Evolutionary conservation across 2,329 filamentous ascomycete genomes (phyloP).

Genomic region (Trichoderma breve): DNA sequence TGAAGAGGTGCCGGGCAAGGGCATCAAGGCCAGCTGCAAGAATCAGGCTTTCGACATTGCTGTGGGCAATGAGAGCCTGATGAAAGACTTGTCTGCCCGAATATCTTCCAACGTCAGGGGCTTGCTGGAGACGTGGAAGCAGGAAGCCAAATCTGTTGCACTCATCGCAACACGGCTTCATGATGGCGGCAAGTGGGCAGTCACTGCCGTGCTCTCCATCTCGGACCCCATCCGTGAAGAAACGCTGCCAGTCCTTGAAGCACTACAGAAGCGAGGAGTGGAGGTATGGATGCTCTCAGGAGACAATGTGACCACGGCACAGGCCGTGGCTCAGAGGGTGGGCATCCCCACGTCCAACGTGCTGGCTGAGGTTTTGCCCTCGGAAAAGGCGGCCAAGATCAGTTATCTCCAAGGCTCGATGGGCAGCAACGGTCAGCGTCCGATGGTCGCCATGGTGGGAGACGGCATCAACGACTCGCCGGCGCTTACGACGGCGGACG

Average conservation of each 20-base stretch:
- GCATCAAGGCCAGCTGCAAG: constrained; percentile 59
- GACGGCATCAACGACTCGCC: constrained; percentile 90
- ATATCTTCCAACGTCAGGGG: constrained; percentile 37
- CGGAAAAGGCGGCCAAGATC: constrained; percentile 75
- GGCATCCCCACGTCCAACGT: constrained; percentile 73
- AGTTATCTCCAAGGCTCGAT: constrained; percentile 57
- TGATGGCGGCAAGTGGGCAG: constrained; percentile 38
- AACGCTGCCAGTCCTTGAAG: constrained; percentile 60
- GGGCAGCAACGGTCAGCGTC: constrained; percentile 41
- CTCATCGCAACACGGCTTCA: constrained; percentile 49
- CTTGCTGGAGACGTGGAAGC: constrained; percentile 56
- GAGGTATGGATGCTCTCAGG: constrained; percentile 91
- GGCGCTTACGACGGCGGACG: constrained; percentile 74
- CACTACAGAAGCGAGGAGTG: constrained; percentile 63
- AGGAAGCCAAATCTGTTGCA: constrained; percentile 62
- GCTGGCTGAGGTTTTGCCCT: constrained; percentile 82
- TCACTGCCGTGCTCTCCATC: constrained; percentile 69
- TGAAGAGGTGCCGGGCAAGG: constrained; percentile 69
- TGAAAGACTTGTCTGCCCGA: constrained; percentile 49
- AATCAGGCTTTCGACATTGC: constrained; percentile 50
- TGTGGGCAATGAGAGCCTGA: constrained; percentile 71
- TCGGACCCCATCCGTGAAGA: constrained; percentile 79
- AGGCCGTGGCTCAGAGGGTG: constrained; percentile 71
- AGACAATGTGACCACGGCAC: constrained; percentile 82
- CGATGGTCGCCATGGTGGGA: constrained; percentile 76